Evolutionary conservation across 164 flowering plant species (phyloP).

Genomic region (Dillenia turbinata): DNA sequence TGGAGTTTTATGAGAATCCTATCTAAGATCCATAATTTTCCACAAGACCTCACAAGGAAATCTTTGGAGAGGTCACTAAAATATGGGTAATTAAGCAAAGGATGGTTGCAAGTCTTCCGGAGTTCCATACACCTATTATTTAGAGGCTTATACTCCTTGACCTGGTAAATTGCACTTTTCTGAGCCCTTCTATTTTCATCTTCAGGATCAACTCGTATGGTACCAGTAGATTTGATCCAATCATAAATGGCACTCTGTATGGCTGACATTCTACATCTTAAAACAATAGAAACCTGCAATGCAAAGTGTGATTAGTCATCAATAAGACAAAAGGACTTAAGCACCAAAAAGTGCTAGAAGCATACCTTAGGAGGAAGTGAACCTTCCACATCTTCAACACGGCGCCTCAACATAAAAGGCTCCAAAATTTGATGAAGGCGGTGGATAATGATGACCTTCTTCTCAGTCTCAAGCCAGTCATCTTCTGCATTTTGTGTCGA

Average conservation of each 20-base stretch:
- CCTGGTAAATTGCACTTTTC: slow-evolving; percentile 67
- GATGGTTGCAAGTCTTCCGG: slow-evolving; percentile 94
- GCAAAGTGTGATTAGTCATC: slow-evolving; percentile 6
- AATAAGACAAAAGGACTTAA: slow-evolving; percentile 5
- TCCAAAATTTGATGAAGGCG: slow-evolving; percentile 98
- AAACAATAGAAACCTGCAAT: slow-evolving; percentile 82
- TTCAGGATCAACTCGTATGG: slow-evolving; percentile 91
- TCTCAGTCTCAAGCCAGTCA: slow-evolving; percentile 99
- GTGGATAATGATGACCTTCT: slow-evolving; percentile 94
- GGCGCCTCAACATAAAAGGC: slow-evolving; percentile 99
- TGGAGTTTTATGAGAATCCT: slow-evolving; percentile 91
- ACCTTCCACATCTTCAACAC: slow-evolving; percentile 99
- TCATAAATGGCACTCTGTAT: slow-evolving; percentile 93
- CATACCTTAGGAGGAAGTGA: slow-evolving; percentile 95
- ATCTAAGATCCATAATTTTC: slow-evolving; percentile 93
- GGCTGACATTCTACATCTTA: slow-evolving; percentile 93
- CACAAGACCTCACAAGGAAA: slow-evolving; percentile 91
- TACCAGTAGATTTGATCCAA: slow-evolving; percentile 96
- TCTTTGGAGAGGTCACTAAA: slow-evolving; percentile 76
- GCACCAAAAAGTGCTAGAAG: neutral
- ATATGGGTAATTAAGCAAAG: slow-evolving; percentile 93
- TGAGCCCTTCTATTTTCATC: slow-evolving; percentile 74
- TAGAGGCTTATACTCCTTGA: slow-evolving; percentile 61
- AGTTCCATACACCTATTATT: slow-evolving; percentile 98
- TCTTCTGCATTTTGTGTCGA: slow-evolving; percentile 81